Evolutionary conservation across 257 asterid genomes (phyloP).

Genomic region (Scutellaria galericulata): DNA sequence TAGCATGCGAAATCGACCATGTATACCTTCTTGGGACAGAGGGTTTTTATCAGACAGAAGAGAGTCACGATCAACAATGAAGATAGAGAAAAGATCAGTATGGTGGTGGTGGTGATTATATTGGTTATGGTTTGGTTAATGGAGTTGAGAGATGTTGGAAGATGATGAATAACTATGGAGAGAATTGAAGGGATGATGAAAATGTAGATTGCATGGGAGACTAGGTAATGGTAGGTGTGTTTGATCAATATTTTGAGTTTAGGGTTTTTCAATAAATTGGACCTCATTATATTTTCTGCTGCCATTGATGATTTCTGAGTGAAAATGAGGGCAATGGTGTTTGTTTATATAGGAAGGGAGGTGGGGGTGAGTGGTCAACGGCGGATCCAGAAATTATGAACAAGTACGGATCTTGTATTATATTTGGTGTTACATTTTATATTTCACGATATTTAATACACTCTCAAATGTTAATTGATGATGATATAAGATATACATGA

Average conservation of each 20-base stretch:
- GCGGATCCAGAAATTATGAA: too few relatives aligned
- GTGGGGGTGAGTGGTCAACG: background rate
- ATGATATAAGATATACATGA: too few relatives aligned
- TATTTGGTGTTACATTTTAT: too few relatives aligned
- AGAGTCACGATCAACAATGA: background rate
- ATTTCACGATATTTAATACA: too few relatives aligned
- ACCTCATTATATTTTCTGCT: background rate
- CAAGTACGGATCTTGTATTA: too few relatives aligned
- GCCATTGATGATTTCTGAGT: background rate
- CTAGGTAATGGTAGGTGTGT: slow-evolving; percentile 20
- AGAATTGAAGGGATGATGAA: slow-evolving; percentile 30
- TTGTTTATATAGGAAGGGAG: slow-evolving; percentile 6
- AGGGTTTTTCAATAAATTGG: background rate
- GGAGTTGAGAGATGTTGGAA: background rate
- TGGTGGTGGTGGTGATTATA: background rate
- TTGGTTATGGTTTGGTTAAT: background rate
- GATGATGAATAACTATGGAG: background rate
- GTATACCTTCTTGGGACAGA: slow-evolving; percentile 27
- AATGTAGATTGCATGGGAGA: slow-evolving; percentile 23
- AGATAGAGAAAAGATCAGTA: background rate
- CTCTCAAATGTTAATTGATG: too few relatives aligned
- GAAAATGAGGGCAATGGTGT: background rate
- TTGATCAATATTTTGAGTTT: slow-evolving; percentile 5
- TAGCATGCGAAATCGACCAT: slow-evolving; percentile 44
- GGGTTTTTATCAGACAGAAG: background rate